Percentiles rank a stretch among this genome's conserved stretches.
phyloP scores from a whole-genome alignment of 495 filamentous ascomycete genomes.

The Lophiotrema nucula region DNA sequence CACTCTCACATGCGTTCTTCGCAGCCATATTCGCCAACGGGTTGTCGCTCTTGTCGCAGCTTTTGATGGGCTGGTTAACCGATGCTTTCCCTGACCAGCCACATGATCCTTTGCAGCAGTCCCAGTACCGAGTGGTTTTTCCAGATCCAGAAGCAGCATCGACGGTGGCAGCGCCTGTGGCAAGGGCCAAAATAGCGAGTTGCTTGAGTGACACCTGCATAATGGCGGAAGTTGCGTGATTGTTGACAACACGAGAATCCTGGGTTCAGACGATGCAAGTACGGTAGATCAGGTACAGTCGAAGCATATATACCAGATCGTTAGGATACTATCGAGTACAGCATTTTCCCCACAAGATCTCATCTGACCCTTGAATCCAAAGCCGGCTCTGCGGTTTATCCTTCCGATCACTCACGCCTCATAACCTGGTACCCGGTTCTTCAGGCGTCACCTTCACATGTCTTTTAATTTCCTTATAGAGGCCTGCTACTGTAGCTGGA shows the following conservation, averaged over 20 bases:
- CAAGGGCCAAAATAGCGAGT: conserved; percentile 20
- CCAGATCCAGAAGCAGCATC: conserved; percentile 39
- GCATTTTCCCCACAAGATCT: neutral
- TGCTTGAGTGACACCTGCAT: conserved; percentile 26
- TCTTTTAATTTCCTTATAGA: neutral
- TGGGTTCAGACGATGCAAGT: neutral
- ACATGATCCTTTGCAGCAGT: conserved; percentile 69
- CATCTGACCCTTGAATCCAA: neutral
- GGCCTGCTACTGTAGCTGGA: neutral
- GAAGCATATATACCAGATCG: no score
- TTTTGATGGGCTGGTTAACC: conserved; percentile 50
- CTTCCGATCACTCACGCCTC: neutral
- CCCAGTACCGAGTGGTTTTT: conserved; percentile 66
- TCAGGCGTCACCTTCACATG: neutral
- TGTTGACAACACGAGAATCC: neutral
- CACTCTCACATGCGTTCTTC: conserved; percentile 49
- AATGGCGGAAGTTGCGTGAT: neutral
- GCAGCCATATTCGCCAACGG: conserved; percentile 43
- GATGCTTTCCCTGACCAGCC: conserved; percentile 59
- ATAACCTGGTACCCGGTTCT: conserved; percentile 13
- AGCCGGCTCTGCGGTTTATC: conserved; percentile 3
- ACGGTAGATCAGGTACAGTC: no score
- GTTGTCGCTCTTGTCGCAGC: conserved; percentile 58
- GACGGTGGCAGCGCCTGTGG: conserved; percentile 30
- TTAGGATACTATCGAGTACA: no score